Percentiles rank a stretch among this genome's conserved stretches.
phyloP scores from a whole-genome alignment of 1,284 basidiomycete species.

The Sanghuangporus baumii region DNA sequence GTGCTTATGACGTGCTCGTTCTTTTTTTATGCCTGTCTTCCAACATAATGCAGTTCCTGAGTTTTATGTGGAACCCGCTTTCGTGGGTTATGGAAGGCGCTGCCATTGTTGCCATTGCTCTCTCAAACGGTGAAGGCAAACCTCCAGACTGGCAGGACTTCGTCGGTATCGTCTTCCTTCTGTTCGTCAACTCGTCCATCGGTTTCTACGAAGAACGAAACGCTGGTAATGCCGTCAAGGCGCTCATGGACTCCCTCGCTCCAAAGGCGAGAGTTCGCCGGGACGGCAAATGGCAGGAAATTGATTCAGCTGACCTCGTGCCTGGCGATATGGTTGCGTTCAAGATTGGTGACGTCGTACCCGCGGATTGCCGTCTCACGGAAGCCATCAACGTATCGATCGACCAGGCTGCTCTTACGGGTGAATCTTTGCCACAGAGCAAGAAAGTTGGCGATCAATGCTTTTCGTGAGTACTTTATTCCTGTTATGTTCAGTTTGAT shows the following conservation, averaged over 20 bases:
- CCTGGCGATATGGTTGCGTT: slow-evolving; percentile 93
- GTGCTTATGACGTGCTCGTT: slow-evolving; percentile 7
- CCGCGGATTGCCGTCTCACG: slow-evolving; percentile 91
- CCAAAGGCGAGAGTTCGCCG: slow-evolving; percentile 95
- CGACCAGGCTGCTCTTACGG: slow-evolving; percentile 94
- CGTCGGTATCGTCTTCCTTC: slow-evolving; percentile 88
- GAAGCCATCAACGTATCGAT: slow-evolving; percentile 95
- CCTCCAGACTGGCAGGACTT: slow-evolving; percentile 98
- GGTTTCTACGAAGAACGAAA: slow-evolving; percentile 98
- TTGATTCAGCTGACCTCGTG: slow-evolving; percentile 84
- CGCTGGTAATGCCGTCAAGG: slow-evolving; percentile 98
- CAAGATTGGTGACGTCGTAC: slow-evolving; percentile 98
- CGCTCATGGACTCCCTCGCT: slow-evolving; percentile 97
- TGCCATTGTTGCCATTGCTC: slow-evolving; percentile 91
- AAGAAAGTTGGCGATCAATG: slow-evolving; percentile 94
- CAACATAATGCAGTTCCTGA: slow-evolving; percentile 63
- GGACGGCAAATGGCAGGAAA: slow-evolving; percentile 77
- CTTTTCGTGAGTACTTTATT: slow-evolving; percentile 77
- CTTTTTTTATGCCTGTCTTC: background rate
- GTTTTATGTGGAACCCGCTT: slow-evolving; percentile 98
- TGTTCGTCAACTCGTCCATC: slow-evolving; percentile 94
- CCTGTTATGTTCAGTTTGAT: background rate
- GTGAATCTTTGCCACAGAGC: slow-evolving; percentile 87
- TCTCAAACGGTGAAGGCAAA: slow-evolving; percentile 85
- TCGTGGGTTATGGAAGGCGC: slow-evolving; percentile 99